Conservation (phyloP, 768 basidiomycete genomes). For the Psilocybe tampanensis region DNA sequence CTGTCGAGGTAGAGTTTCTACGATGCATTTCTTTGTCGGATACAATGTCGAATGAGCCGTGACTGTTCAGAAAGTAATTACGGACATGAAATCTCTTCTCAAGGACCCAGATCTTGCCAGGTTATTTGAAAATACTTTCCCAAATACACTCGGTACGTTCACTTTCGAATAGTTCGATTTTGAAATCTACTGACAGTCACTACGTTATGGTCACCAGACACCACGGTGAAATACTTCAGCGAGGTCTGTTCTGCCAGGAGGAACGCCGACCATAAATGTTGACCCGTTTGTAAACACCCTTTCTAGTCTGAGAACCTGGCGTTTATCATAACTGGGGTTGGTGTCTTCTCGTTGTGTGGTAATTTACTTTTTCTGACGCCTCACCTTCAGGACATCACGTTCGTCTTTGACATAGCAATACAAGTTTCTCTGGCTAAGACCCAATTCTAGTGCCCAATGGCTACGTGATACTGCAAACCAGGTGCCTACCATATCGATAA, state of each 20-base stretch:
- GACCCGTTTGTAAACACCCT: slow-evolving; percentile 8
- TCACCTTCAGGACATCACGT: slow-evolving; percentile 68
- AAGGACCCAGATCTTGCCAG: slow-evolving; percentile 80
- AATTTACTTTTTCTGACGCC: neutral
- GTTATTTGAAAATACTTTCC: slow-evolving; percentile 82
- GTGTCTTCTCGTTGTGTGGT: slow-evolving; percentile 20
- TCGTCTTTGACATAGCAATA: slow-evolving; percentile 19
- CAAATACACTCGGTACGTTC: slow-evolving; percentile 71
- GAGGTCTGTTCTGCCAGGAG: slow-evolving; percentile 34
- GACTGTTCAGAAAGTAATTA: slow-evolving; percentile 60
- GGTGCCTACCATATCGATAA: slow-evolving; percentile 32
- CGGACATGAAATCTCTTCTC: slow-evolving; percentile 70
- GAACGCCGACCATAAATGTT: neutral
- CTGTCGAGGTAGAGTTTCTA: slow-evolving; percentile 61
- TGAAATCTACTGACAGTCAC: slow-evolving; percentile 1
- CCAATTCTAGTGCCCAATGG: slow-evolving; percentile 71
- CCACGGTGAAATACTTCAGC: slow-evolving; percentile 78
- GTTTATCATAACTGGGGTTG: slow-evolving; percentile 79
- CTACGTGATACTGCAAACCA: slow-evolving; percentile 82
- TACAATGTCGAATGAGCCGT: neutral
- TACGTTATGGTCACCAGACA: slow-evolving; percentile 49
- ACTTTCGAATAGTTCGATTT: neutral
- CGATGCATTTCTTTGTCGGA: neutral
- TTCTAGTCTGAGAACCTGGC: slow-evolving; percentile 65
- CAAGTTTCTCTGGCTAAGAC: slow-evolving; percentile 5